These are phyloP conservation scores for Haemoproteus tartakovskyi DNA, from an alignment of 169 alveolate genomes.

Conservation along the genomic window DNA sequence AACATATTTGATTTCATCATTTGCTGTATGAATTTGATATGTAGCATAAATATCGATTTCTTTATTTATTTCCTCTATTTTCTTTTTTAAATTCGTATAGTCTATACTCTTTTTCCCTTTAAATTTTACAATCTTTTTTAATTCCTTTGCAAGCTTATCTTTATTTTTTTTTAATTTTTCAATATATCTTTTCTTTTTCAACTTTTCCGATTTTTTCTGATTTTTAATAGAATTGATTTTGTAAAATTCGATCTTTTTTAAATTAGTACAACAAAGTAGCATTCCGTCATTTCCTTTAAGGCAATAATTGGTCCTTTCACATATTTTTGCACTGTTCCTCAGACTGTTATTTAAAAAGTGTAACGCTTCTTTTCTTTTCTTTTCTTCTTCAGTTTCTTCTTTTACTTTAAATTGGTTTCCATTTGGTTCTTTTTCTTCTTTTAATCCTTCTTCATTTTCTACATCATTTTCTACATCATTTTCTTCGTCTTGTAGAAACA, in stretches of 20 bases:
- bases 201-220: conserved; percentile 64
- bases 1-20: conserved; percentile 55
- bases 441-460: not conserved
- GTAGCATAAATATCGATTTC: conserved; percentile 13
- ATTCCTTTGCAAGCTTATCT: conserved; percentile 14
- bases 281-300: conserved; percentile 46
- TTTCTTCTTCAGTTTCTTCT: not conserved
- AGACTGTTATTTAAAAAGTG: conserved; percentile 7
- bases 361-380: too few relatives aligned
- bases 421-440: not conserved
- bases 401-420: too few relatives aligned
- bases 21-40: conserved; percentile 52
- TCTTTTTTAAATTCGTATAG: conserved; percentile 5
- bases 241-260: conserved; percentile 42
- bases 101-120: conserved; percentile 38
- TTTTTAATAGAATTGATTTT: conserved; percentile 58
- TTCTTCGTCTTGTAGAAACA: not conserved
- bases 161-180: conserved; percentile 53
- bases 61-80: conserved; percentile 14
- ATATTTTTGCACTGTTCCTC: conserved; percentile 1
- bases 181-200: conserved; percentile 49
- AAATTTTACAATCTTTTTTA: conserved; percentile 26
- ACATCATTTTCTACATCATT: not conserved
- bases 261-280: conserved; percentile 41
- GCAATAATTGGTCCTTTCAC: conserved; percentile 39